Percentiles rank a stretch among this genome's conserved stretches.
Evolutionary conservation across 1,284 basidiomycete species (phyloP).

Genomic region (Sphaerobolus stellatus): DNA sequence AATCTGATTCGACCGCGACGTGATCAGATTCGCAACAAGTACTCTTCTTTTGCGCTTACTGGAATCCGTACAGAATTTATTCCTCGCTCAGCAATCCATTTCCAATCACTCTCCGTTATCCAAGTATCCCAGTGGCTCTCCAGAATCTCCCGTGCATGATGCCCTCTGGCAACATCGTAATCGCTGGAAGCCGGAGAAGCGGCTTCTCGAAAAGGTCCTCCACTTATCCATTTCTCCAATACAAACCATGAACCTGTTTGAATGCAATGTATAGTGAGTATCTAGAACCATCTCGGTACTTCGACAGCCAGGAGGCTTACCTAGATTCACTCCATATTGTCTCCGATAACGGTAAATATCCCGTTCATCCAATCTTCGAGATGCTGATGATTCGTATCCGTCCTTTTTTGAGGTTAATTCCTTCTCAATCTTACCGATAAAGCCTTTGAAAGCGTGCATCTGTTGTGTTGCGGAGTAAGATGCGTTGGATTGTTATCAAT

Average conservation of each 20-base stretch:
- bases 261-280: no score
- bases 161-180: slow-evolving; percentile 69
- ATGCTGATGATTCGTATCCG: no score
- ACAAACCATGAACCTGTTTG: slow-evolving; percentile 80
- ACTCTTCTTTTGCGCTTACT: slow-evolving; percentile 41
- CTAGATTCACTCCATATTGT: slow-evolving; percentile 83
- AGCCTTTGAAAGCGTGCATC: no score
- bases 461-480: no score
- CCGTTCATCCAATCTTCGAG: slow-evolving; percentile 12
- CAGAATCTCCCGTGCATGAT: slow-evolving; percentile 58
- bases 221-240: slow-evolving; percentile 72
- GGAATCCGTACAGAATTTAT: slow-evolving; percentile 85
- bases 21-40: not conserved
- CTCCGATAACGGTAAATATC: slow-evolving; percentile 67
- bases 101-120: slow-evolving; percentile 70
- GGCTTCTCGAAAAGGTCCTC: slow-evolving; percentile 55
- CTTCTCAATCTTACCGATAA: no score
- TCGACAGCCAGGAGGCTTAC: slow-evolving; percentile 36
- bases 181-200: slow-evolving; percentile 64
- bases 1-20: slow-evolving; percentile 53
- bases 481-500: no score
- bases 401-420: no score
- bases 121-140: slow-evolving; percentile 83
- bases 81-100: slow-evolving; percentile 71
- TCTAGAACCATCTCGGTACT: not conserved